phyloP scores from a whole-genome alignment of 2,329 filamentous ascomycete species.

The Talaromyces verruculosus region DNA sequence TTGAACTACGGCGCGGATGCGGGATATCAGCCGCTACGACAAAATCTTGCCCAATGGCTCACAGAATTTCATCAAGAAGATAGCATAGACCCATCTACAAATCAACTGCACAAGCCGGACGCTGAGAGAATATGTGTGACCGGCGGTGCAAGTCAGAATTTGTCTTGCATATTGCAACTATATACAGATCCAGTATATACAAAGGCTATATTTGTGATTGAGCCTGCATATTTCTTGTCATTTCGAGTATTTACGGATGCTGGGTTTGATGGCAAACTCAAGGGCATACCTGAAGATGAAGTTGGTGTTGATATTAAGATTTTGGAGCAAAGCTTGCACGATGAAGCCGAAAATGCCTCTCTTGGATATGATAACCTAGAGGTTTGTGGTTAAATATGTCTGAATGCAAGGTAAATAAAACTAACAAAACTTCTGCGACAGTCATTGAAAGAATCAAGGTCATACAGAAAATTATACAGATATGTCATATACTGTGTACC shows the following conservation, averaged over 20 bases:
- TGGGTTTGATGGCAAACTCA: conserved; percentile 10
- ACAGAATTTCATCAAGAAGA: conserved; percentile 4
- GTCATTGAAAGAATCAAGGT: conserved; percentile 3
- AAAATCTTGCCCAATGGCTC: conserved; percentile 4
- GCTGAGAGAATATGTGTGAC: conserved; percentile 15
- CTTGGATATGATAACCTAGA: too few species aligned
- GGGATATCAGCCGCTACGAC: conserved; percentile 1
- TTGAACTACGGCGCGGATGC: conserved; percentile 11
- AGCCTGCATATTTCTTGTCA: conserved; percentile 7
- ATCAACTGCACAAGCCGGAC: not conserved
- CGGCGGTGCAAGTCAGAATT: conserved; percentile 8
- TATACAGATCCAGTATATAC: conserved; percentile 6
- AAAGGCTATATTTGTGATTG: conserved; percentile 5
- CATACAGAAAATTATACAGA: conserved; percentile 8
- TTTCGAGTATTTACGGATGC: conserved; percentile 12
- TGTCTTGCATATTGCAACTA: conserved; percentile 7
- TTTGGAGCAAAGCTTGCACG: conserved; percentile 1
- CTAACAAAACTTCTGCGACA: not conserved
- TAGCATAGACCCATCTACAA: not conserved
- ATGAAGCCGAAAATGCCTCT: not conserved
- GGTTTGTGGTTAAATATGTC: not conserved
- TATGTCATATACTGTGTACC: conserved; percentile 11
- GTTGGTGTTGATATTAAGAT: conserved; percentile 3
- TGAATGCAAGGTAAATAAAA: not conserved
- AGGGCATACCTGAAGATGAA: conserved; percentile 9